Conservation (phyloP, 495 filamentous ascomycete genomes). For the Penicillium soppii region DNA sequence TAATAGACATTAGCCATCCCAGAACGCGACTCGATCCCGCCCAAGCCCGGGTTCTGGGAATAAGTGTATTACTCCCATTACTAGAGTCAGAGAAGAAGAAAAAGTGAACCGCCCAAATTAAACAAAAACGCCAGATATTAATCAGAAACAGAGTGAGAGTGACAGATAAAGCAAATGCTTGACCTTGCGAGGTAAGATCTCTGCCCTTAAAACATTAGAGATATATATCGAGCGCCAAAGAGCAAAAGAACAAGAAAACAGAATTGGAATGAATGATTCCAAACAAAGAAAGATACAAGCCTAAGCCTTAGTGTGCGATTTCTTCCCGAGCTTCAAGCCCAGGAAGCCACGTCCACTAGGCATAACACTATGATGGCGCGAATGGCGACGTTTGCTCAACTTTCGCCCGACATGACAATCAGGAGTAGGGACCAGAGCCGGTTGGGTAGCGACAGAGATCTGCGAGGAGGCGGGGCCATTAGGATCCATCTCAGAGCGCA, state of each 20-base stretch:
- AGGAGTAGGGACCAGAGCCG: not conserved
- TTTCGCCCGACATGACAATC: conserved; percentile 16
- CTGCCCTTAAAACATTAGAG: conserved; percentile 6
- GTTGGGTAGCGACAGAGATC: conserved; percentile 3
- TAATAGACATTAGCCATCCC: conserved; percentile 1
- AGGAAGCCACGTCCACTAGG: conserved; percentile 33
- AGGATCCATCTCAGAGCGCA: conserved; percentile 57
- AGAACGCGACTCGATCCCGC: not conserved
- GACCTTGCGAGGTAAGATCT: no score
- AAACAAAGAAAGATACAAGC: not conserved
- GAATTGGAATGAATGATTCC: conserved; percentile 5
- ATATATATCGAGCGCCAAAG: not conserved
- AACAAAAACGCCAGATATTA: not conserved
- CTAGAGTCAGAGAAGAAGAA: not conserved
- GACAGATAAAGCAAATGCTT: no score
- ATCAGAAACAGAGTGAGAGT: not conserved
- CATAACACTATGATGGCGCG: conserved; percentile 18
- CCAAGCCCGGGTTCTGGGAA: not conserved
- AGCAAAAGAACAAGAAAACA: not conserved
- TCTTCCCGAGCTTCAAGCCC: conserved; percentile 37
- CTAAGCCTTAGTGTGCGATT: conserved; percentile 27
- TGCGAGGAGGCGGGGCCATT: not conserved
- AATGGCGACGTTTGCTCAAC: conserved; percentile 21
- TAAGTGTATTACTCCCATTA: not conserved
- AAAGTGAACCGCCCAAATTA: not conserved